A percentile compares a stretch with the other conserved stretches of the same genome.
phyloP scores from a whole-genome alignment of 805 yeast species.

The Priceomyces carsonii region DNA sequence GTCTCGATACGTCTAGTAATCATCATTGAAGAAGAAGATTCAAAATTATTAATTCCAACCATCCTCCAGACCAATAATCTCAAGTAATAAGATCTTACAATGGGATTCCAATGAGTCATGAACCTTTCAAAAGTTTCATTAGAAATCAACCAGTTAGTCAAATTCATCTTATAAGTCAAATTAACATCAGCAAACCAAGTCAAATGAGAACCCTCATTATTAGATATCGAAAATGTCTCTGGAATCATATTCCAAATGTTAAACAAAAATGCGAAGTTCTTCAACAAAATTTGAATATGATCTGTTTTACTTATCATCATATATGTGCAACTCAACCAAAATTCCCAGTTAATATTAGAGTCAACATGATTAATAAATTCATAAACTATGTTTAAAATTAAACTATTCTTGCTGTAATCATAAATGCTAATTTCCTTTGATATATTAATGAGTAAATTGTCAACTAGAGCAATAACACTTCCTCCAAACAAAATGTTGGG shows the following conservation, averaged over 20 bases:
- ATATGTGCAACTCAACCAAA: conserved; percentile 66
- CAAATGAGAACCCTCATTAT: conserved; percentile 9
- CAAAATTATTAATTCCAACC: conserved; percentile 41
- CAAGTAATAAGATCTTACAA: conserved; percentile 68
- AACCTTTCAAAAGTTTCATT: conserved; percentile 51
- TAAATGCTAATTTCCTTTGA: conserved; percentile 38
- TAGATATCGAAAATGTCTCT: conserved; percentile 19
- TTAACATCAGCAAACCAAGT: conserved; percentile 42
- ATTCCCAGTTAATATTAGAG: conserved; percentile 61
- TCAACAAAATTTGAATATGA: conserved; percentile 60
- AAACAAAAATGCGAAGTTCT: conserved; percentile 65
- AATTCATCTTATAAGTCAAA: conserved; percentile 48
- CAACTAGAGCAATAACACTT: conserved; percentile 25
- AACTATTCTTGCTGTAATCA: conserved; percentile 39
- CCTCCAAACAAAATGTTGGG: conserved; percentile 13
- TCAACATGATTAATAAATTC: conserved; percentile 39
- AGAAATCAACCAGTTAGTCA: conserved; percentile 56
- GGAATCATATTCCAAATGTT: conserved; percentile 76
- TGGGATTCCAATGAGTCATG: conserved; percentile 79
- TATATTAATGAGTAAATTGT: conserved; percentile 31
- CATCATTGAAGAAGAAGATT: conserved; percentile 31
- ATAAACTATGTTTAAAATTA: conserved; percentile 39
- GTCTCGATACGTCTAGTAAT: conserved; percentile 29
- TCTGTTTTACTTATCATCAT: conserved; percentile 60
- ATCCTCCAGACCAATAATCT: conserved; percentile 71